phyloP scores from a whole-genome alignment of 805 yeast genomes.

The Lachancea thermotolerans region DNA sequence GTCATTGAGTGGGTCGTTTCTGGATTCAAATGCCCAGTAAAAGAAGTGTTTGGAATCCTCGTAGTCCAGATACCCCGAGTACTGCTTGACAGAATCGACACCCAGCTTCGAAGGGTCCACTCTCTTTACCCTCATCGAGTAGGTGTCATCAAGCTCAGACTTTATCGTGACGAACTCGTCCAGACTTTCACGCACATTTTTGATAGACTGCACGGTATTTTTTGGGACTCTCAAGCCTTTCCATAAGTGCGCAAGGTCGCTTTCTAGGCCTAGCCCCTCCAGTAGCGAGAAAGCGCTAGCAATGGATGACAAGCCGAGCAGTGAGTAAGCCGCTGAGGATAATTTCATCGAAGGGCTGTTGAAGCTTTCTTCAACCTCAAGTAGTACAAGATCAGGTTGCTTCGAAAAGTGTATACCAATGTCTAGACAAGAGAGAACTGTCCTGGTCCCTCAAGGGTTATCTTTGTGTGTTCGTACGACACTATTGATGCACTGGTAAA shows the following conservation, averaged over 20 bases:
- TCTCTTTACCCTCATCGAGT: slow-evolving; percentile 20
- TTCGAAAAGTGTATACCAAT: no score
- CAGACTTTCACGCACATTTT: neutral
- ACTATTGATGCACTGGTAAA: neutral
- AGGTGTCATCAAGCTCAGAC: slow-evolving; percentile 15
- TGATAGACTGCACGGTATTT: neutral
- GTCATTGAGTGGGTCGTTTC: slow-evolving; percentile 79
- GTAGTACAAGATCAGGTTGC: no score
- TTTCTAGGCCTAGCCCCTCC: neutral
- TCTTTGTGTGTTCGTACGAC: neutral
- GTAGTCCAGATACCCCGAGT: slow-evolving; percentile 77
- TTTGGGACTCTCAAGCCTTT: neutral
- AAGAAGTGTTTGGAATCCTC: slow-evolving; percentile 77
- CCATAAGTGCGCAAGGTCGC: neutral
- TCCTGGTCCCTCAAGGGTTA: neutral
- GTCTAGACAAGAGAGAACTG: neutral
- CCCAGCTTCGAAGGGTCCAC: slow-evolving; percentile 42
- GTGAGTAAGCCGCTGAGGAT: neutral
- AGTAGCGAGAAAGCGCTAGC: slow-evolving; percentile 1
- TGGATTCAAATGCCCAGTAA: slow-evolving; percentile 89
- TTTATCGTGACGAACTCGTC: slow-evolving; percentile 1
- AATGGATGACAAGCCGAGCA: neutral
- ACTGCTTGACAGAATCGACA: slow-evolving; percentile 72
- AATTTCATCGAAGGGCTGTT: no score
- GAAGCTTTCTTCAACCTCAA: no score